Conservation (phyloP, 768 basidiomycete species). For the Multifurca ochricompacta region DNA sequence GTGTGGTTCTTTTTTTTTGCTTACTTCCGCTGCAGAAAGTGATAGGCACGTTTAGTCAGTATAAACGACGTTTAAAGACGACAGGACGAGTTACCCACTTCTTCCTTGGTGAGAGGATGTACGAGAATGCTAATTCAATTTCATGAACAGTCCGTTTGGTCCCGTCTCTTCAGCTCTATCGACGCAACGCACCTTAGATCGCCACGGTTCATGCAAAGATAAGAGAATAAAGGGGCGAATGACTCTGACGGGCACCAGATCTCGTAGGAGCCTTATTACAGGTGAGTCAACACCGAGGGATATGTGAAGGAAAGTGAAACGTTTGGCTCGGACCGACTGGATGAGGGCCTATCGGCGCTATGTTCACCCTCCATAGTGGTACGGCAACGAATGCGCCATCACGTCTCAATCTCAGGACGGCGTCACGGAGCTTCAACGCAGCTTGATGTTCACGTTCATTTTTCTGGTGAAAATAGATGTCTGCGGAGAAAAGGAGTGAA, state of each 20-base stretch:
- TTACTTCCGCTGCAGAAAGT: slow-evolving; percentile 29
- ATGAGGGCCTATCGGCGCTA: slow-evolving; percentile 63
- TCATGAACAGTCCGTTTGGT: not conserved
- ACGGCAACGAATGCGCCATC: slow-evolving; percentile 78
- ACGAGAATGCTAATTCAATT: slow-evolving; percentile 53
- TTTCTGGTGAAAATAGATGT: slow-evolving; percentile 72
- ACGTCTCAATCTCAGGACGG: slow-evolving; percentile 58
- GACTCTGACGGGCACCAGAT: slow-evolving; percentile 74
- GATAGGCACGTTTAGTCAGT: slow-evolving; percentile 2
- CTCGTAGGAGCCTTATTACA: slow-evolving; percentile 60
- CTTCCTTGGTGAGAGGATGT: slow-evolving; percentile 65
- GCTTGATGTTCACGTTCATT: slow-evolving; percentile 55
- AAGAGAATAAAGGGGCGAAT: slow-evolving; percentile 70
- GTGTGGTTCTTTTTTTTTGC: slow-evolving; percentile 19
- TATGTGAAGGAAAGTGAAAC: not conserved
- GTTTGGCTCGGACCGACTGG: slow-evolving; percentile 49
- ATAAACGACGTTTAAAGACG: not conserved
- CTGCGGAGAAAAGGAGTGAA: slow-evolving; percentile 33
- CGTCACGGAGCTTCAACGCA: slow-evolving; percentile 61
- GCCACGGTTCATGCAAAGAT: slow-evolving; percentile 60
- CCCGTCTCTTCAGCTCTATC: not conserved
- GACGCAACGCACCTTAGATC: slow-evolving; percentile 50
- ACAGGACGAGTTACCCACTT: slow-evolving; percentile 37
- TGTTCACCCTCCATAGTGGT: slow-evolving; percentile 65
- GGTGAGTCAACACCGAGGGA: not conserved